Base-by-base conservation (phyloP, 352 stramenopile genomes). In the Pythium coloratum region DNA sequence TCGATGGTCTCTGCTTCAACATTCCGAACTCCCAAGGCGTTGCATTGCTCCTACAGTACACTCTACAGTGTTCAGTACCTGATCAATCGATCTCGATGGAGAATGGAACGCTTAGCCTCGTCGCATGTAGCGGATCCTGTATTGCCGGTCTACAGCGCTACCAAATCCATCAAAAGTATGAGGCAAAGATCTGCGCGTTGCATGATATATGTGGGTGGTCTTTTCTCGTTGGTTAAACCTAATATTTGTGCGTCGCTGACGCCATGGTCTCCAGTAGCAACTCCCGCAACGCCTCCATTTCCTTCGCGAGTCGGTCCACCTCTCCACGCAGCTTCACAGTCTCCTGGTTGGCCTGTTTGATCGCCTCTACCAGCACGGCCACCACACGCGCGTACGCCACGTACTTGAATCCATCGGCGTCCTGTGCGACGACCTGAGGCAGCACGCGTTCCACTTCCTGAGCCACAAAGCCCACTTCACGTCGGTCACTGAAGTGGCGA, bases 381-480 rank as follows among this genome's bases (percentile, higher is more conserved):
- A 90, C 69, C 30, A 97, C 53, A 28, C 86, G 73, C 12, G 85
- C 77, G 55, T 98, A 98, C 33, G 90, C 86, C 8, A 98, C 77
- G 49, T 95, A 94, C 73, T 96, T 94, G 72, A 89, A 97, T 9
- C 89, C 89, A 3, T 89, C 65, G 26, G 62, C 50, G 16, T 94
- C 78, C 13, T 78, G 76, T 10, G 62, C 72, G 30, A 98, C 89
- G 32, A 97, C 81, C 53, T 97, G 75, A 16, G 90, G 90, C 3
- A 95, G 70, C 30, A 92, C 71, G n/a, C 59, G 51, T 56, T 96
- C 86, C 30, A 97, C 78, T 13, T 97, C 75, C 70, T 98, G 92
- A 2, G 92, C 92, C 40, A 98, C 70, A 55, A 98, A 96, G 28
- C 91, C 91, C 9, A 97, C 36, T 62, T 97, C 80, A 1, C 78